These are phyloP conservation scores for Chlorella sp. DNA, from an alignment of 139 green algal species.

Conservation along the genomic window DNA sequence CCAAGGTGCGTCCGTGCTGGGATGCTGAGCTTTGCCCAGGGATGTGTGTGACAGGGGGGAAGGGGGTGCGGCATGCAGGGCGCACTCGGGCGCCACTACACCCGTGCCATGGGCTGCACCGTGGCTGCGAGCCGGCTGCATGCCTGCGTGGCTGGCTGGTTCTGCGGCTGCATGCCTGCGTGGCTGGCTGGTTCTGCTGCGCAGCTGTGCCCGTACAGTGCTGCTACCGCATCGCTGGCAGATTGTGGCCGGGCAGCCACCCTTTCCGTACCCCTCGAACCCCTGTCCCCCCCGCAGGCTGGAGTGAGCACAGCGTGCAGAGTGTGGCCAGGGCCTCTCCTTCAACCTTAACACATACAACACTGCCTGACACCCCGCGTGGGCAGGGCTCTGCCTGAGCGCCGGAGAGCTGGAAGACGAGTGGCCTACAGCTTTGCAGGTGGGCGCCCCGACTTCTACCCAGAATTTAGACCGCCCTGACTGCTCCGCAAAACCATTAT, in stretches of 20 bases:
- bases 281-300: too few species aligned
- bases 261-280: neutral
- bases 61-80: too few species aligned
- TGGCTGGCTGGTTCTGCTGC: too few species aligned
- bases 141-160: too few species aligned
- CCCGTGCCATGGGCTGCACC: too few species aligned
- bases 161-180: too few species aligned
- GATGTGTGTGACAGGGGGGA: neutral
- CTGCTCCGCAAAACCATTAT: neutral
- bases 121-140: too few species aligned
- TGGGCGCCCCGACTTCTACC: too few species aligned
- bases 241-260: neutral
- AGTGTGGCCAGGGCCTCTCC: neutral
- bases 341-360: neutral
- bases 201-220: neutral
- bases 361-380: neutral
- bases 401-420: constrained; percentile 84
- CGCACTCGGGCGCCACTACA: too few species aligned
- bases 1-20: neutral
- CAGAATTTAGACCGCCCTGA: too few species aligned
- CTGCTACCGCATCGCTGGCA: neutral
- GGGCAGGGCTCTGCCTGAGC: constrained; percentile 41
- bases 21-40: neutral
- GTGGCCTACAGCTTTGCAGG: constrained; percentile 46
- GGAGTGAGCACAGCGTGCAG: too few species aligned